phyloP scores from a whole-genome alignment of 352 stramenopile species.

The Heterotrichella gracilis region DNA sequence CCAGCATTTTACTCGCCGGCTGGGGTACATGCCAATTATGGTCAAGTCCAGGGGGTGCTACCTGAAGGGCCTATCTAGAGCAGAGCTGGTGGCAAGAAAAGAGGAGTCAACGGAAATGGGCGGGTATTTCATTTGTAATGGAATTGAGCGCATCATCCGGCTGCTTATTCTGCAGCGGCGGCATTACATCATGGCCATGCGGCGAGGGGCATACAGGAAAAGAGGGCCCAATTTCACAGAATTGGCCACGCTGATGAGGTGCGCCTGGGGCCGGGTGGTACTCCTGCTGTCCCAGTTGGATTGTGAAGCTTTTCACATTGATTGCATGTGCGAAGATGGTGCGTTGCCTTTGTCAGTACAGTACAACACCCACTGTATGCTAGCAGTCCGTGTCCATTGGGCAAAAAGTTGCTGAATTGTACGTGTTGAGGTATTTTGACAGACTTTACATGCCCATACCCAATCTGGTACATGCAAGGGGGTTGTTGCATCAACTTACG shows the following conservation, averaged over 20 bases:
- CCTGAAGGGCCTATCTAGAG: constrained; percentile 40
- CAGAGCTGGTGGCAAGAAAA: constrained; percentile 38
- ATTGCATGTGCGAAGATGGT: too few relatives aligned
- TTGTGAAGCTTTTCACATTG: background rate
- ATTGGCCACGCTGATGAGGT: constrained; percentile 78
- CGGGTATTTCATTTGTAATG: constrained; percentile 95
- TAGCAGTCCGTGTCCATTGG: too few relatives aligned
- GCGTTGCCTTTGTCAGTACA: too few relatives aligned
- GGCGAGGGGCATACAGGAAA: constrained; percentile 81
- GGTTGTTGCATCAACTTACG: too few relatives aligned
- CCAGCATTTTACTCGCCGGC: too few relatives aligned
- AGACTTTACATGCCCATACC: too few relatives aligned
- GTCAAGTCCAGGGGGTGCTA: constrained; percentile 73
- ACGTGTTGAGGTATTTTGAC: too few relatives aligned
- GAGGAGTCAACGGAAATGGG: constrained; percentile 83
- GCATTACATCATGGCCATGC: constrained; percentile 51
- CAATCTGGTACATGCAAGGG: too few relatives aligned
- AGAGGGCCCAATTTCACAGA: constrained; percentile 65
- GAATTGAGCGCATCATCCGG: constrained; percentile 84
- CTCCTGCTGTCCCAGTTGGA: too few relatives aligned
- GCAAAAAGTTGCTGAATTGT: too few relatives aligned
- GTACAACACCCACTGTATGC: too few relatives aligned
- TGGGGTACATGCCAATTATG: constrained; percentile 97
- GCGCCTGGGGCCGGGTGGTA: too few relatives aligned
- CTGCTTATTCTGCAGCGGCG: constrained; percentile 60